Evolutionary conservation across 106 monocot species (phyloP).

Genomic region (Hemerocallis citrina): DNA sequence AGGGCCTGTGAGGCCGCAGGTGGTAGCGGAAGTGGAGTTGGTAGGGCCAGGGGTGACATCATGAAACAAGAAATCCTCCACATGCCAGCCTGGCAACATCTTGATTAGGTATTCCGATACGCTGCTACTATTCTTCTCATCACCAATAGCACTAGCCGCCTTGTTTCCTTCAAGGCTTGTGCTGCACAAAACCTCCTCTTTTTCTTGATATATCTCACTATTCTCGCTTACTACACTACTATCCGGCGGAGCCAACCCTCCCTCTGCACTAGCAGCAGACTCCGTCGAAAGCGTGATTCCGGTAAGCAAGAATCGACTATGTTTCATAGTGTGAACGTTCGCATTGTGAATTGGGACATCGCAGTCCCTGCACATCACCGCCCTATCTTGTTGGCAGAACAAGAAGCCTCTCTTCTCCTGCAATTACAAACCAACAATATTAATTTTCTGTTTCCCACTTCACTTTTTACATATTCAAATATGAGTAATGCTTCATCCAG

Average conservation of each 20-base stretch:
- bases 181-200: background rate
- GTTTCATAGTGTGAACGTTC: conserved; percentile 50
- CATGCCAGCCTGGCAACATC: conserved; percentile 64
- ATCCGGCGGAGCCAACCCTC: no score
- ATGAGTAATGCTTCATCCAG: no score
- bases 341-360: conserved; percentile 42
- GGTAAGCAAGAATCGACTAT: conserved; percentile 67
- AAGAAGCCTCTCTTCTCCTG: conserved; percentile 45
- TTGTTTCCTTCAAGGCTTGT: background rate
- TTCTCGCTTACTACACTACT: no score
- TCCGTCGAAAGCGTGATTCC: no score
- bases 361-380: conserved; percentile 53
- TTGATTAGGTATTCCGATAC: conserved; percentile 84
- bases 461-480: no score
- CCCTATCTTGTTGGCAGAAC: conserved; percentile 60
- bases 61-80: conserved; percentile 47
- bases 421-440: no score
- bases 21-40: no score
- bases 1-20: no score
- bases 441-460: no score
- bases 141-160: background rate
- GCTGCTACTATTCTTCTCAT: conserved; percentile 27
- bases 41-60: no score
- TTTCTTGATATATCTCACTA: background rate
- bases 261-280: no score